Evolutionary conservation across 495 filamentous ascomycete genomes (phyloP), one percentile per base, ranked within the genome.

Genomic region (Ascodesmis nigricans): DNA sequence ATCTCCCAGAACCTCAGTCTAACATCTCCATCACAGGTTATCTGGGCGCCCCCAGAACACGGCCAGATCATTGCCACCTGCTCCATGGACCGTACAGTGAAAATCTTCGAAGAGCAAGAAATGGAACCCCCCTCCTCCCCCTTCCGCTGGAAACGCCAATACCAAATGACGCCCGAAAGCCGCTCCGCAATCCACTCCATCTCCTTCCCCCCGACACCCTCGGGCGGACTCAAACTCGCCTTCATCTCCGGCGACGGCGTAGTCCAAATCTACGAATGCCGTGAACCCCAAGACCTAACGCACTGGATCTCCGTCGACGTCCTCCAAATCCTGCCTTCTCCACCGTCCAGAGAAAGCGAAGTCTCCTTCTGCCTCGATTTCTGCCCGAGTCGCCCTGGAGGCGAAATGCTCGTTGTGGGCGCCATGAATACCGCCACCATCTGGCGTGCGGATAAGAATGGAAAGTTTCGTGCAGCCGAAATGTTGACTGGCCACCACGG

Each of bases 341-440:
- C 55, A 22, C 69, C 69, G 2, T 54, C 60, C 21, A 64, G 75
- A 33, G 77, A 76, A 26, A 79, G 81, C 36, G 90, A 99, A 53
- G 76, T 76, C 10, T 69, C 69, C 33, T 95, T 93, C 58, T 68
- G 65, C 35, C 69, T 93, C 6, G 68, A 67, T 31, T 93, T 90
- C 44, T 13, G 70, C 81, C 21, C 72, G 73, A 44, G 60, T 60
- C 4, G 82, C 77, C 43, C 65, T 75, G 24, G 53, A 84, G 26
- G 75, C 66, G 49, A 52, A 31, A 44, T 52, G 0, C 49, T 95
- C 1, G 75, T 87, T 4, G 75, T 92, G 10, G 81, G 79, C 4
- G 74, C 75, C 18, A 81, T 91, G 69, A 68, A 78, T 33, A 60
- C 58, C 1, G 78, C 83, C 13, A 72, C 71, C 39, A 61, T 95